phyloP scores from a whole-genome alignment of 257 asterid genomes.

The Solanum virginianum region DNA sequence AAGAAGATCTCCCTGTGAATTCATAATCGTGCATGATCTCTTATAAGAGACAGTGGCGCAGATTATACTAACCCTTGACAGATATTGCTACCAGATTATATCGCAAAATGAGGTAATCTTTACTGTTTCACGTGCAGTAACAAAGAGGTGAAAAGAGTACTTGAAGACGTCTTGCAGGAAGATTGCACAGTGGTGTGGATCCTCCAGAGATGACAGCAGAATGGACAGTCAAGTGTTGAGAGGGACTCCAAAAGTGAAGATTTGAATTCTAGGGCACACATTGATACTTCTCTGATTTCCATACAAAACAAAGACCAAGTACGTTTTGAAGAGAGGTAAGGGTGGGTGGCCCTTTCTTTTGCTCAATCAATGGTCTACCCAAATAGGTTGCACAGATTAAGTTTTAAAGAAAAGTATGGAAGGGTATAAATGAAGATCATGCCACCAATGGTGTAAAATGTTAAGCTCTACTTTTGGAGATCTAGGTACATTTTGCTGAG shows the following conservation, averaged over 20 bases:
- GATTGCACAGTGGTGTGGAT: neutral
- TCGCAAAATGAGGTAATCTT: neutral
- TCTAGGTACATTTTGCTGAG: neutral
- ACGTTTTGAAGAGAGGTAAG: neutral
- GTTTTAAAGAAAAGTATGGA: neutral
- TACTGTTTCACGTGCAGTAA: neutral
- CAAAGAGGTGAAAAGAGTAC: neutral
- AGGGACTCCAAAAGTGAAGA: neutral
- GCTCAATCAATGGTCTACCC: neutral
- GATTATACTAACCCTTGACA: neutral
- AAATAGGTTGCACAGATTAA: neutral
- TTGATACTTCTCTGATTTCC: neutral
- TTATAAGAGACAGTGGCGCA: neutral
- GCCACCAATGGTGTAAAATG: neutral
- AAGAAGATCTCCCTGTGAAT: neutral
- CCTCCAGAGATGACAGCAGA: neutral
- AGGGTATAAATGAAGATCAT: neutral
- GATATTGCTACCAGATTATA: neutral
- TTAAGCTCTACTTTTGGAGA: neutral
- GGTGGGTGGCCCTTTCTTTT: neutral
- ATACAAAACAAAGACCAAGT: neutral
- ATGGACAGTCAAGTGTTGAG: neutral
- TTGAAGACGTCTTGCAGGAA: neutral
- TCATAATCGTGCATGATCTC: neutral
- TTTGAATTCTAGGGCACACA: neutral